Percentiles rank a stretch among this genome's conserved stretches.
phyloP scores from a whole-genome alignment of 345 rosid genomes.

The Eucalyptus grandis region DNA sequence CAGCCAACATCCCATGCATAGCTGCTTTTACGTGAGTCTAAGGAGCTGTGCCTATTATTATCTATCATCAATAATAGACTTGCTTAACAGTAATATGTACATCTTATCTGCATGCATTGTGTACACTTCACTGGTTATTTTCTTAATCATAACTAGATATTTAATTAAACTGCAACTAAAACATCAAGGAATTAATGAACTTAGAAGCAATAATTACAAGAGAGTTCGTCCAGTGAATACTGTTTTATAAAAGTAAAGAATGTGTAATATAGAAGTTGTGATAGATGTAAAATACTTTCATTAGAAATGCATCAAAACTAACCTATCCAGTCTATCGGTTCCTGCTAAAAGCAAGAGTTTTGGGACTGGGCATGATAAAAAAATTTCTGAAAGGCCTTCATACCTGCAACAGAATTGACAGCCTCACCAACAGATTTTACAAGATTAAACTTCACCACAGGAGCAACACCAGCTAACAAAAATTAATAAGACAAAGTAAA shows the following conservation, averaged over 20 bases:
- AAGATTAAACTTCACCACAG: background rate
- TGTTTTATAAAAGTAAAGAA: background rate
- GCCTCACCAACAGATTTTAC: background rate
- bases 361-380: slow-evolving; percentile 75
- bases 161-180: background rate
- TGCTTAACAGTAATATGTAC: background rate
- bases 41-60: background rate
- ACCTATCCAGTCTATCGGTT: slow-evolving; percentile 89
- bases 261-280: background rate
- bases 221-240: background rate
- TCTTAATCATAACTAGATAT: background rate
- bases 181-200: background rate
- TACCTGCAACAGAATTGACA: slow-evolving; percentile 40
- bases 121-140: background rate
- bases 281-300: background rate
- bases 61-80: background rate
- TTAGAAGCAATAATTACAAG: background rate
- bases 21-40: background rate
- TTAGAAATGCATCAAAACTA: background rate
- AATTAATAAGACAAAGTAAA: background rate
- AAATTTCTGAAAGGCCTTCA: slow-evolving; percentile 88
- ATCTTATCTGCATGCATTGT: background rate
- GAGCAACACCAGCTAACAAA: background rate
- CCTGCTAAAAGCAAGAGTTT: slow-evolving; percentile 87
- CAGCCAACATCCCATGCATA: background rate